These are phyloP conservation scores for Rhynchospora tenuis DNA, from an alignment of 176 grass and related monocot genomes.

Conservation along the genomic window DNA sequence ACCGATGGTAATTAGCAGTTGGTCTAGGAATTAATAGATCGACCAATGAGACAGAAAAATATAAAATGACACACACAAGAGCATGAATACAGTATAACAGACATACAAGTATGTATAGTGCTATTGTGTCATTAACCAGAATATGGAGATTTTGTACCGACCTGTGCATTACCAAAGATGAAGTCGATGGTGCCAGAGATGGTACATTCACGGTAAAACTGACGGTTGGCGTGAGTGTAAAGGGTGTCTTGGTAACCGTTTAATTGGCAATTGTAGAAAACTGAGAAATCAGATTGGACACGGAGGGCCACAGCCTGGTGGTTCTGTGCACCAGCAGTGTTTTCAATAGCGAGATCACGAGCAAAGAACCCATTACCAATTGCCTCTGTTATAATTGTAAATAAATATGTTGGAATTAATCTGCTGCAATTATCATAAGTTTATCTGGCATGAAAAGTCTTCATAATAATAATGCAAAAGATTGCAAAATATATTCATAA, in stretches of 20 bases:
- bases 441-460: neutral
- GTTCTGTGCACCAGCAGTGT: conserved; percentile 61
- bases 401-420: neutral
- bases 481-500: neutral
- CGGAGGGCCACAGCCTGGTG: conserved; percentile 70
- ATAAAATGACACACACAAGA: neutral
- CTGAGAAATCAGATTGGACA: conserved; percentile 48
- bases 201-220: conserved; percentile 73
- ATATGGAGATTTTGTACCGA: neutral
- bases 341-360: conserved; percentile 50
- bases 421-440: neutral
- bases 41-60: neutral
- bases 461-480: neutral
- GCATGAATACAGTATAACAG: too few relatives aligned
- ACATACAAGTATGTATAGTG: neutral
- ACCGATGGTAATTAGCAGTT: neutral
- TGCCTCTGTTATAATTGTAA: conserved; percentile 33
- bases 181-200: conserved; percentile 56
- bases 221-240: conserved; percentile 57
- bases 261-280: conserved; percentile 60
- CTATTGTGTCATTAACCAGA: neutral
- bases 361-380: conserved; percentile 76
- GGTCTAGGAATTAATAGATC: neutral
- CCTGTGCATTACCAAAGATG: conserved; percentile 68
- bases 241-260: conserved; percentile 83